Base-by-base conservation (phyloP, 148 eudicot genomes). In the Rhododendron ferrugineum region DNA sequence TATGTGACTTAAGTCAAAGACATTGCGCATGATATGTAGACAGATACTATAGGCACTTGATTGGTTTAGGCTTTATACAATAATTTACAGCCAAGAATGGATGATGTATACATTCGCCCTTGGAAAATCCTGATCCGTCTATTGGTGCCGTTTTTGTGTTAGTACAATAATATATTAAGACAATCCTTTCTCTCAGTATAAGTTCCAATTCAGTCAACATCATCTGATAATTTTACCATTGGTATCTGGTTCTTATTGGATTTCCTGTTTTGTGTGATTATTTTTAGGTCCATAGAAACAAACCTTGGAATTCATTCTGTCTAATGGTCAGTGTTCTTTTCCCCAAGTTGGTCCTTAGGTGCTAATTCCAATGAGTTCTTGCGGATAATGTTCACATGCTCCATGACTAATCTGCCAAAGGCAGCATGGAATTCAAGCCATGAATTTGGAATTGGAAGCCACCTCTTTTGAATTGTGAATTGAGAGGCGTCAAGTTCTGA, bases 361-460 rank as follows among this genome's bases (percentile, higher is more conserved):
- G 10, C 62, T 16, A 56, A 50, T 18, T 54, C 22, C 10, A 15
- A 54, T 15, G 22, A 54, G 60, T 54, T 3, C 58, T 54, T 37
- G 49, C 28, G 49, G 49, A 76, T 36, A 40, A 40, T 42, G 54
- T 78, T 22, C 5, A 77, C 28, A 77, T 77, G 80, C 80, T 44
- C 28, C 52, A 23, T 40, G 32, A 20, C 30, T 40, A n/a, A 23
- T 78, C 80, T 44, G 8, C 11, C 7, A 20, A 37, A 20, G 26
- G 47, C 47, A 37, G 13, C 79, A 75, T 75, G 79, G 79, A 75
- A 37, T 75, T 40, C 79, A 75, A 18, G 44, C 26, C 79, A 15
- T 75, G 79, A 75, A 75, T 20, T 75, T 75, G n/a, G 26, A 75
- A 75, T 30, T 50, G 82, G 64, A 79, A 79, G 11, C 37, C 40